phyloP scores from a whole-genome alignment of 257 asterid genomes.

The Nicotiana undulata region DNA sequence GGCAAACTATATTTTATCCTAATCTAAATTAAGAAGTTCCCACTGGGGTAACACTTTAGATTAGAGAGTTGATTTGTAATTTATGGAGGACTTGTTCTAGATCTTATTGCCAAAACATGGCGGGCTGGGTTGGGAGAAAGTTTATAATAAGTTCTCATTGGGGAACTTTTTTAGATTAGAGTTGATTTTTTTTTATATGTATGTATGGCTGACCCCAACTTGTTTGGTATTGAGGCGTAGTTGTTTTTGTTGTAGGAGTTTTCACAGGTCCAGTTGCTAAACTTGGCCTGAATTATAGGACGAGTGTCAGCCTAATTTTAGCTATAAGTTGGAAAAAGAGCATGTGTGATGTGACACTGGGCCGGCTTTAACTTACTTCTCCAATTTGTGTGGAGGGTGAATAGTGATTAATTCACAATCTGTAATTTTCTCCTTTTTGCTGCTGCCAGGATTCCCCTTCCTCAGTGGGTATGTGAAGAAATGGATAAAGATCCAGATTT shows the following conservation, averaged over 20 bases:
- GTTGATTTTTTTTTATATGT: no score
- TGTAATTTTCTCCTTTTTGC: neutral
- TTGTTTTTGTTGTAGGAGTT: no score
- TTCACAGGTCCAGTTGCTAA: neutral
- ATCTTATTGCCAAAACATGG: neutral
- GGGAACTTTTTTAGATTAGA: neutral
- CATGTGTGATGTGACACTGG: neutral
- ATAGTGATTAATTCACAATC: neutral
- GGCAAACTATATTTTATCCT: neutral
- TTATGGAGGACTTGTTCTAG: neutral
- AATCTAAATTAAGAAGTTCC: neutral
- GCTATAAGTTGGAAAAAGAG: neutral
- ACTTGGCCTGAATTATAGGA: neutral
- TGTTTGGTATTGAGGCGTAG: no score
- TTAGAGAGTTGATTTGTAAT: neutral
- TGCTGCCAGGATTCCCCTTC: conserved; percentile 69
- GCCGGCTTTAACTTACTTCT: neutral
- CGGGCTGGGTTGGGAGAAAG: neutral
- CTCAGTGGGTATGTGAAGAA: conserved; percentile 69
- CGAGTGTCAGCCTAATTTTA: neutral
- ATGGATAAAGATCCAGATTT: conserved; percentile 56
- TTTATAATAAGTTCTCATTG: neutral
- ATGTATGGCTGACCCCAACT: no score
- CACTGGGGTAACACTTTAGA: neutral
- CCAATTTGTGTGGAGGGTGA: neutral